These are phyloP conservation scores for Fusarium napiforme DNA, from an alignment of 2,329 filamentous ascomycete genomes.

Conservation along the genomic window DNA sequence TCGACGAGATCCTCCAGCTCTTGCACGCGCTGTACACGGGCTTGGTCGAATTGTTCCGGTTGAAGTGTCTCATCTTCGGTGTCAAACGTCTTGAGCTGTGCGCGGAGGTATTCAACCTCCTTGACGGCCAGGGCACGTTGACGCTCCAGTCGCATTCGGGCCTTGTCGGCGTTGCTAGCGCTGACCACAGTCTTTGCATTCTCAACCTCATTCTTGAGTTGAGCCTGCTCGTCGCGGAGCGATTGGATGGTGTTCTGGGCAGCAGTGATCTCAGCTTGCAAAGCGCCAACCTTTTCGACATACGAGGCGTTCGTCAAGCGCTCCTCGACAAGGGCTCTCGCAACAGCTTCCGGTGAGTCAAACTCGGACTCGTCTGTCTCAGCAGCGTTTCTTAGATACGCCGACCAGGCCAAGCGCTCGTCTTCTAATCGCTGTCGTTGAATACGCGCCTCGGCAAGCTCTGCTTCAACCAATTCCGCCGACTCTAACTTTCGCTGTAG, in stretches of 20 bases:
- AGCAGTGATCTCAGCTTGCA: conserved; percentile 81
- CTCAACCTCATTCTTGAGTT: conserved; percentile 75
- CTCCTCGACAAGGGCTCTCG: conserved; percentile 84
- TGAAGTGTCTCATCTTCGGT: conserved; percentile 89
- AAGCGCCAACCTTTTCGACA: conserved; percentile 80
- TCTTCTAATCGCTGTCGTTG: conserved; percentile 90
- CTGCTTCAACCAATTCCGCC: conserved; percentile 77
- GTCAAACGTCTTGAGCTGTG: conserved; percentile 89
- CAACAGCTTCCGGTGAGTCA: conserved; percentile 87
- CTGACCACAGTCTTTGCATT: conserved; percentile 67
- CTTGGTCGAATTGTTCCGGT: conserved; percentile 79
- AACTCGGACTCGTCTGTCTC: conserved; percentile 76
- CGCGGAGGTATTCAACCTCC: conserved; percentile 93
- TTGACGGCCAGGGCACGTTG: conserved; percentile 88
- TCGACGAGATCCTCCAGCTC: conserved; percentile 89
- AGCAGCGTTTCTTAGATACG: conserved; percentile 79
- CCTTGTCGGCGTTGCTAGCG: conserved; percentile 69
- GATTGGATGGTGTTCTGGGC: conserved; percentile 79
- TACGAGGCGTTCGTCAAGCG: conserved; percentile 82
- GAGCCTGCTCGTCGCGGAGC: conserved; percentile 75
- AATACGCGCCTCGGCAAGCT: conserved; percentile 81
- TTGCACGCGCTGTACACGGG: conserved; percentile 77
- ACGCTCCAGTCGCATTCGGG: conserved; percentile 80
- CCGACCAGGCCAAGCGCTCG: conserved; percentile 86
- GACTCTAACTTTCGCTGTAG: conserved; percentile 81